Evolutionary conservation across 768 basidiomycete species (phyloP).

Genomic region (Phylloporus scabripes): DNA sequence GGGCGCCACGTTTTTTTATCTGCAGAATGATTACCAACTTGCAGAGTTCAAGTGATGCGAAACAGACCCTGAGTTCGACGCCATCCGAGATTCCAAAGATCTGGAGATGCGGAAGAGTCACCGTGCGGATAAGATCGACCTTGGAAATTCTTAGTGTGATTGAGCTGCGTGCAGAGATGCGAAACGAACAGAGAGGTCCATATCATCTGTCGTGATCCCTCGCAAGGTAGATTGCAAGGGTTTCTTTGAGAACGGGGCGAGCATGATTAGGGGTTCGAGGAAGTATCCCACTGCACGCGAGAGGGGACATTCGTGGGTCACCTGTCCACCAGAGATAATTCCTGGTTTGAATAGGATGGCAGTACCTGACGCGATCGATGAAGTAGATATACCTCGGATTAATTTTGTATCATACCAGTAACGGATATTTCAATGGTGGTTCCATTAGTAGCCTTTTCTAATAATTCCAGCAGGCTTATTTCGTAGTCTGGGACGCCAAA

Average conservation of each 20-base stretch:
- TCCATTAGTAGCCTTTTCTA: constrained; percentile 93
- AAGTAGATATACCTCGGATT: not conserved
- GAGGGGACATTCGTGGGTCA: constrained; percentile 83
- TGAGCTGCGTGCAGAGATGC: constrained; percentile 8
- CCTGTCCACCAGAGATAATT: constrained; percentile 74
- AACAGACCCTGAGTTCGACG: constrained; percentile 73
- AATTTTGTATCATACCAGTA: constrained; percentile 56
- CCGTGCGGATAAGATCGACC: constrained; percentile 87
- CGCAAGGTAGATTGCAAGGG: constrained; percentile 74
- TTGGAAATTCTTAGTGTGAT: constrained; percentile 26
- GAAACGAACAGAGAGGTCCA: constrained; percentile 77
- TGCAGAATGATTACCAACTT: constrained; percentile 25
- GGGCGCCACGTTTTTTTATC: constrained; percentile 93
- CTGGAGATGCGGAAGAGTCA: constrained; percentile 86
- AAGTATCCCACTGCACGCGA: constrained; percentile 93
- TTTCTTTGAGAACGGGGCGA: constrained; percentile 91
- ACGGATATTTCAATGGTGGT: constrained; percentile 93
- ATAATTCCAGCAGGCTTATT: constrained; percentile 77
- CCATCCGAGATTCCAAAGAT: constrained; percentile 88
- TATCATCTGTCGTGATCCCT: constrained; percentile 90
- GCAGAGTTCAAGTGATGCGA: not conserved
- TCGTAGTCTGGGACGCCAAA: constrained; percentile 66
- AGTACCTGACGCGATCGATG: constrained; percentile 56
- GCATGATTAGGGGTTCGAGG: constrained; percentile 81
- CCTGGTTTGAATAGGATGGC: constrained; percentile 90